phyloP scores from a whole-genome alignment of 306 rosid species.

The Fragaria vesca region DNA sequence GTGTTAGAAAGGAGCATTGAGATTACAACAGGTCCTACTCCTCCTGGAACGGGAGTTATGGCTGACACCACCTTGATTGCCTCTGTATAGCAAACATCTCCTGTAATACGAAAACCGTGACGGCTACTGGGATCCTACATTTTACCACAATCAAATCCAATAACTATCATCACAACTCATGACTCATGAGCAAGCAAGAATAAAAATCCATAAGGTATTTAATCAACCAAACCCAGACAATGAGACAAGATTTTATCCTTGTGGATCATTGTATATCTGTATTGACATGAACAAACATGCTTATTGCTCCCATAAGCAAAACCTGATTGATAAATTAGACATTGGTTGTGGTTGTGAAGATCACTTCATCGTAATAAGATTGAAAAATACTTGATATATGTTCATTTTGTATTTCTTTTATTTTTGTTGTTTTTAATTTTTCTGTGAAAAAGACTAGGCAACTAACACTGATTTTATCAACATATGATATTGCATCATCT shows the following conservation, averaged over 20 bases:
- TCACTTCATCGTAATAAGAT: not conserved
- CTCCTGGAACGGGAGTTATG: constrained; percentile 56
- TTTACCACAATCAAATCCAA: not conserved
- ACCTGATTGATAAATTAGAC: not conserved
- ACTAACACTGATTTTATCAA: too few relatives aligned
- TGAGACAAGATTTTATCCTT: not conserved
- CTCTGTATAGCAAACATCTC: constrained; percentile 54
- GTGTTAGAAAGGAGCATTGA: constrained; percentile 51
- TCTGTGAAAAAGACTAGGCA: too few relatives aligned
- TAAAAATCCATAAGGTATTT: not conserved
- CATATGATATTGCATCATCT: too few relatives aligned
- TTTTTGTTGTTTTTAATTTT: too few relatives aligned
- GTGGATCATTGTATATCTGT: not conserved
- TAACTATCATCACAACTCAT: not conserved
- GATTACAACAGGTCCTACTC: constrained; percentile 40
- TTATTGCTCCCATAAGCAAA: not conserved
- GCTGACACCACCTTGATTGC: constrained; percentile 58
- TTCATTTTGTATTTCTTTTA: too few relatives aligned
- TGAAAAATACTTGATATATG: not conserved
- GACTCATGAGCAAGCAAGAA: not conserved
- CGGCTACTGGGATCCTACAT: constrained; percentile 17
- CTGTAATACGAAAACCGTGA: constrained; percentile 24
- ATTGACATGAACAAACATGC: not conserved
- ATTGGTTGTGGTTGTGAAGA: not conserved
- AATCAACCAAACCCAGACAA: not conserved